Evolutionary conservation across 2,329 filamentous ascomycete species (phyloP).

Genomic region (Amphichorda felina): DNA sequence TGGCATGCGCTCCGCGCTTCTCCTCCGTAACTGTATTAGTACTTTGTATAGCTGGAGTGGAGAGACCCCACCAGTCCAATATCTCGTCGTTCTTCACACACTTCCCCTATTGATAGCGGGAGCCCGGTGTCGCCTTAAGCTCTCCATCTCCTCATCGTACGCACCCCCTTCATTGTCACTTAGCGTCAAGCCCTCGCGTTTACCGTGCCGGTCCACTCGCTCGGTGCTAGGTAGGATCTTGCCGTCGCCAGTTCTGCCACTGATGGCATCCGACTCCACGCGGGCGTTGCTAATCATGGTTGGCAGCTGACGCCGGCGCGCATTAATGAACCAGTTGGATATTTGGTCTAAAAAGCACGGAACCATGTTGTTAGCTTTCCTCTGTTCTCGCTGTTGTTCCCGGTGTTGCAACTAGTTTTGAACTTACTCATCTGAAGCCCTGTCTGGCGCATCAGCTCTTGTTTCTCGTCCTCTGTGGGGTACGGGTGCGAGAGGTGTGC

Average conservation of each 20-base stretch:
- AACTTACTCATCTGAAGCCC: constrained; percentile 66
- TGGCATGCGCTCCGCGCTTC: too few species aligned
- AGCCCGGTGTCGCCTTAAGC: neutral
- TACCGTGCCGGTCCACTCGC: neutral
- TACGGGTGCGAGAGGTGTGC: constrained; percentile 73
- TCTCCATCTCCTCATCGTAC: constrained; percentile 5
- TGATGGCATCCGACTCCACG: constrained; percentile 37
- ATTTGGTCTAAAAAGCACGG: constrained; percentile 50
- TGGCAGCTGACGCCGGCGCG: constrained; percentile 53
- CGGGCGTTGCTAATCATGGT: constrained; percentile 45
- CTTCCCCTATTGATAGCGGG: constrained; percentile 1
- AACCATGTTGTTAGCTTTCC: constrained; percentile 2
- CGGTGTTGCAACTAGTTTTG: neutral
- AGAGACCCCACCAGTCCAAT: too few species aligned
- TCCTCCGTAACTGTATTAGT: too few species aligned
- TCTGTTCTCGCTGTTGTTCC: neutral
- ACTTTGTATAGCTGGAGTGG: too few species aligned
- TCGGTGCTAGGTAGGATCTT: constrained; percentile 3
- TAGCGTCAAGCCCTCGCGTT: constrained; percentile 2
- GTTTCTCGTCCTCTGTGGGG: constrained; percentile 79
- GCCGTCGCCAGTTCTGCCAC: constrained; percentile 11
- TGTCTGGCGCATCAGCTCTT: constrained; percentile 65
- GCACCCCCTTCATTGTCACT: constrained; percentile 4
- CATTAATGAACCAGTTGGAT: constrained; percentile 75
- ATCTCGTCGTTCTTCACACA: constrained; percentile 1